Evolutionary conservation across 805 yeast species (phyloP).

Genomic region (Lipomyces yamadae): DNA sequence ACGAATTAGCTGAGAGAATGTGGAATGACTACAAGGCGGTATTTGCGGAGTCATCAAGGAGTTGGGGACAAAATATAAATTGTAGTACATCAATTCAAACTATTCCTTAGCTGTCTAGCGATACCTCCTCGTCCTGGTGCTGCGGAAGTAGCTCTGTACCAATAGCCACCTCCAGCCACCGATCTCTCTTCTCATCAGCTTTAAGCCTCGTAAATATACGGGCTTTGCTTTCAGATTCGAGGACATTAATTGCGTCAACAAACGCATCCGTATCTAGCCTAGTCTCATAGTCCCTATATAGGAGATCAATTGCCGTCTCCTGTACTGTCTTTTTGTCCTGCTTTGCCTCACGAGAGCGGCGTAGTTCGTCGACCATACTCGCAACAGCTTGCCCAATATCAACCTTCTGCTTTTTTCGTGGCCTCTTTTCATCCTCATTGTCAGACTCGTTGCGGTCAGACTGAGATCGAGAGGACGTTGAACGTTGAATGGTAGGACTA

Average conservation of each 20-base stretch:
- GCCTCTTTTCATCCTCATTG: not conserved
- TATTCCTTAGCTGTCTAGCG: not conserved
- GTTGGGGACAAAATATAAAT: too few species aligned
- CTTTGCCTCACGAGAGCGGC: constrained; percentile 1
- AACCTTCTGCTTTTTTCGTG: not conserved
- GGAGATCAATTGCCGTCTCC: not conserved
- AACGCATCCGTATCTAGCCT: not conserved
- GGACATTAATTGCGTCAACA: not conserved
- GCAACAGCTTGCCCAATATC: not conserved
- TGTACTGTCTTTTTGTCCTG: not conserved
- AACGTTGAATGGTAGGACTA: not conserved
- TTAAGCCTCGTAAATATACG: not conserved
- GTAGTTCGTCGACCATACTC: not conserved
- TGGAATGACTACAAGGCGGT: too few species aligned
- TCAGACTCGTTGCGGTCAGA: not conserved
- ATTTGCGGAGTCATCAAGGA: too few species aligned
- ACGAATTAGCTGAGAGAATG: too few species aligned
- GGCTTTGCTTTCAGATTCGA: not conserved
- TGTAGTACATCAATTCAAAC: too few species aligned
- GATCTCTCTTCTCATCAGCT: not conserved
- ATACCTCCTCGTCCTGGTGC: not conserved
- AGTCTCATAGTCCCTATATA: not conserved
- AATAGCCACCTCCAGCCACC: not conserved
- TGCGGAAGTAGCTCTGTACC: not conserved
- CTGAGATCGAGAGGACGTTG: not conserved